Percentiles rank a stretch among this genome's conserved stretches.
These are phyloP conservation scores for Ceratocystis diversiconidia DNA, from an alignment of 2,329 filamentous ascomycete genomes.

Conservation along the genomic window DNA sequence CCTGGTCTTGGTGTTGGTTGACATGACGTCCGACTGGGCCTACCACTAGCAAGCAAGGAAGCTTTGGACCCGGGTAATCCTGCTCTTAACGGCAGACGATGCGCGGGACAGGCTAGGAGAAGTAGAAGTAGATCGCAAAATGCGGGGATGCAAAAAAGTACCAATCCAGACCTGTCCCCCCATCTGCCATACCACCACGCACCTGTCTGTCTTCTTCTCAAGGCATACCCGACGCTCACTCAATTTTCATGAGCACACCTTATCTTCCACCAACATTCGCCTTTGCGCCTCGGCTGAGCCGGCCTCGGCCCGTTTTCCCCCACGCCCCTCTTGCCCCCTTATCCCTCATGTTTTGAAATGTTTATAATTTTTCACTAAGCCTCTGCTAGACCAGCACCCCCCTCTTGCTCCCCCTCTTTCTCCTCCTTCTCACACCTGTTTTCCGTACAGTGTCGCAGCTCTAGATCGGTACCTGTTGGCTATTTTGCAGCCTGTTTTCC, in stretches of 20 bases:
- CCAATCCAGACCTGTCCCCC: not conserved
- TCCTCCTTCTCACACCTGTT: not conserved
- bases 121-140: not conserved
- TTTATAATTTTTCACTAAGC: not conserved
- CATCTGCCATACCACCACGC: not conserved
- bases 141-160: no score
- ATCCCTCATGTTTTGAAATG: slow-evolving; percentile 4
- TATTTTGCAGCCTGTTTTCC: not conserved
- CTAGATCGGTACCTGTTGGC: not conserved
- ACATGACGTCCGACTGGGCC: not conserved
- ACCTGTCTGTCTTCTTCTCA: not conserved
- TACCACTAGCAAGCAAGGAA: not conserved
- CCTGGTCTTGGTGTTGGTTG: not conserved
- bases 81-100: not conserved
- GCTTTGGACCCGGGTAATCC: not conserved
- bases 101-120: not conserved
- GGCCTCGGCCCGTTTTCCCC: not conserved
- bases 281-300: not conserved
- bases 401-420: no score
- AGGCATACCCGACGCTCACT: not conserved
- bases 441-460: not conserved
- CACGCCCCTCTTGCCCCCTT: not conserved
- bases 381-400: not conserved
- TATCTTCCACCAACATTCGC: not conserved
- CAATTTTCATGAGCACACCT: not conserved